Percentiles rank a stretch among this genome's conserved stretches.
These are phyloP conservation scores for Pleurotus salmoneostramineus DNA, from an alignment of 768 basidiomycete species.

Conservation along the genomic window DNA sequence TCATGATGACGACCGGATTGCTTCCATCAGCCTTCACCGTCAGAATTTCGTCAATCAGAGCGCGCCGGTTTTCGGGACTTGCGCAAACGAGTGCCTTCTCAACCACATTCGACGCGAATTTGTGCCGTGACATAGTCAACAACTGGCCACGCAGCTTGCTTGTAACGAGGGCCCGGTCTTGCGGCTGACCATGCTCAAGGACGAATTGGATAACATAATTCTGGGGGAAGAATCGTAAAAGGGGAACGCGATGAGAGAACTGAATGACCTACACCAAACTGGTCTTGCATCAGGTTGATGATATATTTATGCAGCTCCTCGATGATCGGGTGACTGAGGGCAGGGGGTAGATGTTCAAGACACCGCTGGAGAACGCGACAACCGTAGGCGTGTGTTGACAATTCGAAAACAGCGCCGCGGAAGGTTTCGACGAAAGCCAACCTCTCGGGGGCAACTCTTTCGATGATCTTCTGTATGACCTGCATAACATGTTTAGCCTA, in stretches of 20 bases:
- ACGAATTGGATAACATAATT: conserved; percentile 97
- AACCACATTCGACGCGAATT: conserved; percentile 94
- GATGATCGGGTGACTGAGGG: conserved; percentile 64
- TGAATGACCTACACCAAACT: conserved; percentile 70
- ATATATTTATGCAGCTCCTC: conserved; percentile 79
- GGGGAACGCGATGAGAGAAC: conserved; percentile 6
- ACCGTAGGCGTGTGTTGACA: conserved; percentile 88
- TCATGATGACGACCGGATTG: conserved; percentile 66
- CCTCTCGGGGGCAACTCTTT: conserved; percentile 72
- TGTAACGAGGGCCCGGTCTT: conserved; percentile 68
- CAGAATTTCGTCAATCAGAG: conserved; percentile 82
- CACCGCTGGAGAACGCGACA: conserved; percentile 94
- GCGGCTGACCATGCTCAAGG: conserved; percentile 70
- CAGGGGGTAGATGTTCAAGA: conserved; percentile 77
- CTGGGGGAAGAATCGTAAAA: conserved; percentile 28
- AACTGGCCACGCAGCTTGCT: conserved; percentile 73
- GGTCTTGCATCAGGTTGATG: conserved; percentile 78
- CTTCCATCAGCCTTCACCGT: conserved; percentile 57
- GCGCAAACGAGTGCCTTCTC: conserved; percentile 82
- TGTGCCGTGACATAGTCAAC: conserved; percentile 77
- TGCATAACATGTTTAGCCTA: conserved; percentile 20
- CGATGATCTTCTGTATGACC: conserved; percentile 88
- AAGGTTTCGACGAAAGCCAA: conserved; percentile 74
- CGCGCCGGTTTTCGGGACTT: conserved; percentile 56
- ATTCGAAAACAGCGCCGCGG: conserved; percentile 71